Conservation (phyloP, 2,329 filamentous ascomycete genomes). For the Amylocarpus encephaloides region DNA sequence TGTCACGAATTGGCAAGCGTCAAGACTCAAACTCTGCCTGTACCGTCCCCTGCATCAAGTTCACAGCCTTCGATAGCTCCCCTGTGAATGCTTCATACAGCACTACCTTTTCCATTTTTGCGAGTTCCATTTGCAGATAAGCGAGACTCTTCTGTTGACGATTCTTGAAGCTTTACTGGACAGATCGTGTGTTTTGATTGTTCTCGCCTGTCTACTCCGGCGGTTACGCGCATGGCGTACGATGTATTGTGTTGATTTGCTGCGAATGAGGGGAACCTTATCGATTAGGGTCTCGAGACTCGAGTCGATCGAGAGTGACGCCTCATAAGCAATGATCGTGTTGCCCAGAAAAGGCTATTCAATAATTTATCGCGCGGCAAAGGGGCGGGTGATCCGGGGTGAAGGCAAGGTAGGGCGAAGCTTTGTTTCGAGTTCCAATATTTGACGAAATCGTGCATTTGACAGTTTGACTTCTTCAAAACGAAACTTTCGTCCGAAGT, state of each 20-base stretch:
- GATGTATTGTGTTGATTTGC: constrained; percentile 2
- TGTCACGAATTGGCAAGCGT: too few species aligned
- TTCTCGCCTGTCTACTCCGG: neutral
- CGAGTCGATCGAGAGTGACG: constrained; percentile 7
- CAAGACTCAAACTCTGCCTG: too few species aligned
- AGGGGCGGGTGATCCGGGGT: constrained; percentile 8
- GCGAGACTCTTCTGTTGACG: neutral
- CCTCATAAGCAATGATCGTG: constrained; percentile 5
- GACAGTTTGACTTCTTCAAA: too few species aligned
- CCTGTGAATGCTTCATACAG: too few species aligned
- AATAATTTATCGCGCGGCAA: constrained; percentile 19
- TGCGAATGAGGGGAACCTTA: constrained; percentile 14
- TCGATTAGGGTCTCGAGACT: constrained; percentile 19
- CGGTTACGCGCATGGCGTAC: constrained; percentile 6
- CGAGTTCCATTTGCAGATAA: too few species aligned
- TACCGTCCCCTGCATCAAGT: too few species aligned
- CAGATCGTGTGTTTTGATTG: constrained; percentile 6
- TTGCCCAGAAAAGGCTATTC: neutral
- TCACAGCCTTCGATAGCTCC: too few species aligned
- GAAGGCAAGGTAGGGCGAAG: neutral
- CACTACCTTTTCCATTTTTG: too few species aligned
- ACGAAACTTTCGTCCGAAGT: neutral
- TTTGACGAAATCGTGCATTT: neutral
- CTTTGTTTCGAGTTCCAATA: constrained; percentile 7
- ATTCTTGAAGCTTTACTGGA: neutral